phyloP scores from a whole-genome alignment of 257 asterid genomes.

The Nyctanthes arbortristis region DNA sequence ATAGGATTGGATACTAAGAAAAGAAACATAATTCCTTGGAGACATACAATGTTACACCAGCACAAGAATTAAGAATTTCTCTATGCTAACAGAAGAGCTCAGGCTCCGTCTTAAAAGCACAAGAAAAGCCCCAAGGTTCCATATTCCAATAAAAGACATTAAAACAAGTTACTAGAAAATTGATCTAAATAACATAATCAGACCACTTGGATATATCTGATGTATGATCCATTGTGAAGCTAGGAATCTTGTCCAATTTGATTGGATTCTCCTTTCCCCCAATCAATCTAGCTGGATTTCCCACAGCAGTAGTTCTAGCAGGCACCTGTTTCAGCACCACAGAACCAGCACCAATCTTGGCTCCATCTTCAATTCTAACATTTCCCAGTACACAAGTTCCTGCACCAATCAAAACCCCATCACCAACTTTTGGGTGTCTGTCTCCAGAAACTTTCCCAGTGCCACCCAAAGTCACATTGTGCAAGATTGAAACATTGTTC shows the following conservation, averaged over 20 bases:
- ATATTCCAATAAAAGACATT: neutral
- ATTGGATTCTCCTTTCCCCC: conserved; percentile 84
- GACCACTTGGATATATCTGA: conserved; percentile 75
- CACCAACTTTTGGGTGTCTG: conserved; percentile 82
- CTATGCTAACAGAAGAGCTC: conserved; percentile 25
- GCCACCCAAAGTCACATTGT: conserved; percentile 89
- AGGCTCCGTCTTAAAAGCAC: conserved; percentile 19
- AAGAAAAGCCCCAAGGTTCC: neutral
- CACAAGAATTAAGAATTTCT: conserved; percentile 2
- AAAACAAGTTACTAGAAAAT: neutral
- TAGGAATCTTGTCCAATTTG: conserved; percentile 64
- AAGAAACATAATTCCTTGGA: too few relatives aligned
- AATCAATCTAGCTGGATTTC: conserved; percentile 80
- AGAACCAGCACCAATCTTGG: conserved; percentile 92
- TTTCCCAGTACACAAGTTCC: conserved; percentile 91
- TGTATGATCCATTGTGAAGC: conserved; percentile 86
- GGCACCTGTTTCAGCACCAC: conserved; percentile 82
- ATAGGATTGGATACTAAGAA: too few relatives aligned
- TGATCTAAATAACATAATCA: conserved; percentile 67
- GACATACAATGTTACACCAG: too few relatives aligned
- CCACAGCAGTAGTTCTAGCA: conserved; percentile 84
- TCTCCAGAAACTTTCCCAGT: conserved; percentile 83
- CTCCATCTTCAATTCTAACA: conserved; percentile 77
- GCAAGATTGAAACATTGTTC: conserved; percentile 81
- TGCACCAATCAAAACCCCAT: conserved; percentile 90